Base-by-base conservation (phyloP, 495 filamentous ascomycete genomes). In the Tirmania nivea region DNA sequence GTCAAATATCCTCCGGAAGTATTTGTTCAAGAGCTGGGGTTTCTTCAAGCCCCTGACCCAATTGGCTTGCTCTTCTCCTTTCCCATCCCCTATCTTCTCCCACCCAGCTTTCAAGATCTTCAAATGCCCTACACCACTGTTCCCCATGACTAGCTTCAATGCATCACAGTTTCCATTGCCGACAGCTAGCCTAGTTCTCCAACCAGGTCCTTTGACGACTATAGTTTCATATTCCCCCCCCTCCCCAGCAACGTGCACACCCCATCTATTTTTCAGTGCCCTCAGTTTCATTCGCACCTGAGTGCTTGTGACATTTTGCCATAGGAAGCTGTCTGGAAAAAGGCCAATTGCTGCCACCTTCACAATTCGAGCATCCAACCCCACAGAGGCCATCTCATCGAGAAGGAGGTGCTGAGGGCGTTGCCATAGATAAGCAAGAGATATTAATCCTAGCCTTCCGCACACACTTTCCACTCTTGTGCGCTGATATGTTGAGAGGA, bases 151-250 rank as follows among this genome's bases (percentile, higher is more conserved):
- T 12, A 17, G 31, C n/a, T 54, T 39, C 20, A 79, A 69, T 35
- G 80, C 68, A 53, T 68, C 68, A 57, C 70, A 71, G 42, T 75
- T 69, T 17, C 62, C 60, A 10, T 74, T 72, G 1, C 67, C 70
- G 21, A 96, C 69, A 51, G 75, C 72, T 55, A 97, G 82, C 52
- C 72, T 73, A 54, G 71, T 71, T 67, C 77, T 80, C 55, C 69
- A 68, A 1, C 59, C 55, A 3, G 88, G 89, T 34, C 87, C 90
- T 67, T 85, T 77, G 34, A 96, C 59, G 36, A 88, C 85, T 20
- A 97, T 67, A 19, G 86, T 96, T 73, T 97, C 90, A 69, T 89
- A 97, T 71, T 97, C 90, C 4, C 92, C 90, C 3, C 90, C 90
- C 62, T 96, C 90, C 0, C 92, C 90, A 47, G 66, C 72, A 49